These are phyloP conservation scores for Bigelowiella natans DNA, from an alignment of 78 protist species.

Conservation along the genomic window DNA sequence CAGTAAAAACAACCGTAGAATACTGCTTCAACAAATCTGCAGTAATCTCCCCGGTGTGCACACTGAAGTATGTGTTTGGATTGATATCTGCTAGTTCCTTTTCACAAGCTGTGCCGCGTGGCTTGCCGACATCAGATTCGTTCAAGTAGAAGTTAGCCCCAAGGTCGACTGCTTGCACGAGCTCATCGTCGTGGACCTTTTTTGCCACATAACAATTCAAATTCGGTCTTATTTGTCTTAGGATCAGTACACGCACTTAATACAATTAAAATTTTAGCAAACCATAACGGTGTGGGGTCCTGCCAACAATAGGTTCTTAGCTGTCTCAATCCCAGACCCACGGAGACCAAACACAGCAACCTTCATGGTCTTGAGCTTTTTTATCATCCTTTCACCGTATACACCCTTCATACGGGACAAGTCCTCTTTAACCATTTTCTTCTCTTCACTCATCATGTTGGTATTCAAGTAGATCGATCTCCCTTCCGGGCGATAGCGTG, in stretches of 20 bases:
- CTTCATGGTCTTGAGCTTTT: neutral
- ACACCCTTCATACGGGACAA: neutral
- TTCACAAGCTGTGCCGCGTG: neutral
- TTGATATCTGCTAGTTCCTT: neutral
- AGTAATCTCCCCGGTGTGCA: neutral
- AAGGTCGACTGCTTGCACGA: neutral
- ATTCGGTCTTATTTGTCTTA: too few species aligned
- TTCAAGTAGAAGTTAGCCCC: neutral
- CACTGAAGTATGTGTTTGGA: neutral
- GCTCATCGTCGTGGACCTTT: neutral
- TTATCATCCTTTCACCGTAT: neutral
- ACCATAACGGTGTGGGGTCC: conserved; percentile 4
- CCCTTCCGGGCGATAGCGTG: too few species aligned
- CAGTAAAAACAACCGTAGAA: neutral
- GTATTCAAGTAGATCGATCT: too few species aligned
- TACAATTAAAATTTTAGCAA: neutral
- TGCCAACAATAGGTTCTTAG: conserved; percentile 3
- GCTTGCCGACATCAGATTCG: neutral
- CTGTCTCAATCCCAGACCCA: conserved; percentile 6
- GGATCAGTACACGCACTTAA: too few species aligned
- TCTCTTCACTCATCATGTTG: too few species aligned
- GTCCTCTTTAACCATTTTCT: neutral
- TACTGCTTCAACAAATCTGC: neutral
- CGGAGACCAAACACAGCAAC: neutral
- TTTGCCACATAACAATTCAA: too few species aligned